A percentile compares a stretch with the other conserved stretches of the same genome.
phyloP scores from a whole-genome alignment of 2,329 filamentous ascomycete species.

The Aquanectria penicillioides region DNA sequence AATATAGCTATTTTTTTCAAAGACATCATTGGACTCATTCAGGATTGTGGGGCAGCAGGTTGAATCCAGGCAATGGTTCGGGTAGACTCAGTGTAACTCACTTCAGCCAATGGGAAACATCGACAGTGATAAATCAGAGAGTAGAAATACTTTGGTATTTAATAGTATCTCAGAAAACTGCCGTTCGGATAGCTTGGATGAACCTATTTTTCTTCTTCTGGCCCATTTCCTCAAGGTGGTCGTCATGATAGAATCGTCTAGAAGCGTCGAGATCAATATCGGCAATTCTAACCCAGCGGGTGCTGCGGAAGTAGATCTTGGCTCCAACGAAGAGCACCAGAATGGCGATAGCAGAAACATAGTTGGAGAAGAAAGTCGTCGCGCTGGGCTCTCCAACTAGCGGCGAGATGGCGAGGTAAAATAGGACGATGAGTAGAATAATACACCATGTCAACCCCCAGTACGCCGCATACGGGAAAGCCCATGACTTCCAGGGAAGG shows the following conservation, averaged over 20 bases:
- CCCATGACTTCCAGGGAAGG: conserved; percentile 55
- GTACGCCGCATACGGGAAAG: conserved; percentile 54
- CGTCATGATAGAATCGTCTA: conserved; percentile 16
- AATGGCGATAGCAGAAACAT: conserved; percentile 54
- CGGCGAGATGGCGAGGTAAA: conserved; percentile 59
- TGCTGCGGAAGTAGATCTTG: conserved; percentile 50
- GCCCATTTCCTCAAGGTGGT: background rate
- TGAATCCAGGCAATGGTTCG: no score
- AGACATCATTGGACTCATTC: no score
- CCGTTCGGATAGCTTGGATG: conserved; percentile 2
- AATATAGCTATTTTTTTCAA: no score
- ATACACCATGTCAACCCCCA: conserved; percentile 57
- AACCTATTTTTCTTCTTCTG: background rate
- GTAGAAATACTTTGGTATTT: no score
- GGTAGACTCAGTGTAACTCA: no score
- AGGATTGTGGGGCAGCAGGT: no score
- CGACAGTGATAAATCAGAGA: no score
- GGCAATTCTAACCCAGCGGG: conserved; percentile 9
- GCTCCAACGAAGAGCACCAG: conserved; percentile 53
- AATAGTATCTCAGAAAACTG: background rate
- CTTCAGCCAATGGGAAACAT: no score
- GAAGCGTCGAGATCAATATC: conserved; percentile 14
- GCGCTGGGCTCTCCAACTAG: conserved; percentile 47
- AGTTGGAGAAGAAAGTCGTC: conserved; percentile 57
- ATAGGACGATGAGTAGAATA: conserved; percentile 56